A percentile compares a stretch with the other conserved stretches of the same genome.
Evolutionary conservation across 805 yeast genomes (phyloP).

Genomic region (Metschnikowia aberdeeniae): DNA sequence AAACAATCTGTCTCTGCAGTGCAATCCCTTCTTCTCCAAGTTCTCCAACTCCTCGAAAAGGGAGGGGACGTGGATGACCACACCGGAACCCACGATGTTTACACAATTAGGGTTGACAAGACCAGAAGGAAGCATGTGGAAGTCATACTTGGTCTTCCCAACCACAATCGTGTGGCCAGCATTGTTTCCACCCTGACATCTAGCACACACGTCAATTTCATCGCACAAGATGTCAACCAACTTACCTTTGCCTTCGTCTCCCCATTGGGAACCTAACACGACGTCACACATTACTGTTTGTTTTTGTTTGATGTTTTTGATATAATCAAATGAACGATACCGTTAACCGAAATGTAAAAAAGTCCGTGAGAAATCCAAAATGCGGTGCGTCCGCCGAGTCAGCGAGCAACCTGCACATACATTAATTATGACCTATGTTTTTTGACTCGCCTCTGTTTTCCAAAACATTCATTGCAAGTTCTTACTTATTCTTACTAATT

Average conservation of each 20-base stretch:
- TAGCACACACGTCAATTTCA: constrained; percentile 91
- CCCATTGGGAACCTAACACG: constrained; percentile 99
- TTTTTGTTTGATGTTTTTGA: constrained; percentile 11
- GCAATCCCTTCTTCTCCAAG: constrained; percentile 77
- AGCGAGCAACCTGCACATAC: not conserved
- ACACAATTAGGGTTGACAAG: constrained; percentile 87
- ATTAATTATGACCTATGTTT: not conserved
- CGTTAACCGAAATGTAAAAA: constrained; percentile 25
- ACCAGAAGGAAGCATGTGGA: constrained; percentile 99
- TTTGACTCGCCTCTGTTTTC: not conserved
- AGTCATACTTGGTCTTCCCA: constrained; percentile 81
- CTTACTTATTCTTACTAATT: not conserved
- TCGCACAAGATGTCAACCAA: constrained; percentile 94
- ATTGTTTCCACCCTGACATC: constrained; percentile 98
- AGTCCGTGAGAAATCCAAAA: constrained; percentile 5
- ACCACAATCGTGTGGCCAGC: constrained; percentile 99
- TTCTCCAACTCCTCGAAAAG: constrained; percentile 82
- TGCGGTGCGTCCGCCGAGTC: constrained; percentile 5
- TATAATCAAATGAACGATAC: constrained; percentile 23
- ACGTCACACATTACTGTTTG: constrained; percentile 65
- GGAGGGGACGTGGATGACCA: constrained; percentile 91
- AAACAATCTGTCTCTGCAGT: constrained; percentile 72
- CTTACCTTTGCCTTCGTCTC: constrained; percentile 99
- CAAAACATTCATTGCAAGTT: not conserved
- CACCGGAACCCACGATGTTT: constrained; percentile 93